phyloP scores from a whole-genome alignment of 768 basidiomycete species.

The Rhizopogon salebrosus region DNA sequence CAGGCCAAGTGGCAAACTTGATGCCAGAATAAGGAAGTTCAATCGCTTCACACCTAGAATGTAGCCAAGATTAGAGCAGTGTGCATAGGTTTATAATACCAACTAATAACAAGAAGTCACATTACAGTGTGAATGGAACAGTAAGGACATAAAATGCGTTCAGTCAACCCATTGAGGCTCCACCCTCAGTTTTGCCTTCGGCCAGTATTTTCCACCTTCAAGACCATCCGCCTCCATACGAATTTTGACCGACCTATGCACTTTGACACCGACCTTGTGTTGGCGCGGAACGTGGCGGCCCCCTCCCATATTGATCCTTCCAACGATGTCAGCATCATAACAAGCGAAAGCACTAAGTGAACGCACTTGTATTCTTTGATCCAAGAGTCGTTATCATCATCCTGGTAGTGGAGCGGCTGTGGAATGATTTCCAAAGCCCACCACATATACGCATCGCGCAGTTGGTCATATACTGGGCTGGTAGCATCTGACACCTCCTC shows the following conservation, averaged over 20 bases:
- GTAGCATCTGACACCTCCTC: constrained; percentile 61
- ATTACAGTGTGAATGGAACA: no score
- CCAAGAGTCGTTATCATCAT: constrained; percentile 19
- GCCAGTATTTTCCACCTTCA: constrained; percentile 31
- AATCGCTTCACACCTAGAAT: no score
- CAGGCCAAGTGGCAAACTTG: no score
- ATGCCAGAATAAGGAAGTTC: no score
- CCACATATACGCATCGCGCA: constrained; percentile 44
- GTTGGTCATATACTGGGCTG: constrained; percentile 50
- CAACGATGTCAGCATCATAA: not conserved
- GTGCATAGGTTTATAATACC: no score
- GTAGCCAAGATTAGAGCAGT: no score
- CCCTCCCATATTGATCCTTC: constrained; percentile 34
- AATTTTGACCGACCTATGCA: constrained; percentile 44
- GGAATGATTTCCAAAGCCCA: constrained; percentile 64
- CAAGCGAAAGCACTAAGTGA: not conserved
- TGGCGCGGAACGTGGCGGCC: constrained; percentile 40
- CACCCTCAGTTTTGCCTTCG: constrained; percentile 33
- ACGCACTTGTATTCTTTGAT: constrained; percentile 13
- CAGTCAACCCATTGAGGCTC: constrained; percentile 39
- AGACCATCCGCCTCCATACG: constrained; percentile 46
- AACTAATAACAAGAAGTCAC: no score
- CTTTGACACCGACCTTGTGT: constrained; percentile 26
- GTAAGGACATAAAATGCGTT: not conserved
- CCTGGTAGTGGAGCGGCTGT: constrained; percentile 22